These are phyloP conservation scores for Cutaneotrichosporon daszewskae DNA, from an alignment of 1,284 basidiomycete species.

Conservation along the genomic window DNA sequence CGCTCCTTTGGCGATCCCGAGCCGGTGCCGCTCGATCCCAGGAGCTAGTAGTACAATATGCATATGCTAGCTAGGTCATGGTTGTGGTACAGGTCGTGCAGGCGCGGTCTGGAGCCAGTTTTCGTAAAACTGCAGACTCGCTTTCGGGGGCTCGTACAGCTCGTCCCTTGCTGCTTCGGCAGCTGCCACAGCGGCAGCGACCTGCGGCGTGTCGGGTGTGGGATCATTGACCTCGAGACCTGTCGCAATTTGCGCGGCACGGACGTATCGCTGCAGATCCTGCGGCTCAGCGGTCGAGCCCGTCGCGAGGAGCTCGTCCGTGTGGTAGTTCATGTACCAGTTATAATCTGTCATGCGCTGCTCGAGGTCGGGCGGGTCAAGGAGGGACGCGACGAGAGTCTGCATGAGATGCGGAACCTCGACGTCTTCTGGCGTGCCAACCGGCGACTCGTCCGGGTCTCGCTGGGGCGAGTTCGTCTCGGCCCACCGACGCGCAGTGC, in stretches of 20 bases:
- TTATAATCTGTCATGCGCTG: slow-evolving; percentile 66
- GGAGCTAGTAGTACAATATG: neutral
- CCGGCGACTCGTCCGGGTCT: slow-evolving; percentile 1
- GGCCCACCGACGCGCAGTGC: slow-evolving; percentile 38
- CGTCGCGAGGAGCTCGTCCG: slow-evolving; percentile 35
- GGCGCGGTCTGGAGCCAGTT: slow-evolving; percentile 19
- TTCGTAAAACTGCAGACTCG: slow-evolving; percentile 24
- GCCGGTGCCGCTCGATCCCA: slow-evolving; percentile 7
- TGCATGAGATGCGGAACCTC: slow-evolving; percentile 46
- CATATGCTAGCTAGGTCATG: neutral
- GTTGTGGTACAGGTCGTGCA: neutral
- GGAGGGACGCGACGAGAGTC: slow-evolving; percentile 57
- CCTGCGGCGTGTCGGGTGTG: slow-evolving; percentile 1
- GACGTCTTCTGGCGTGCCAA: neutral
- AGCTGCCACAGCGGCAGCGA: neutral
- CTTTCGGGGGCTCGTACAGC: slow-evolving; percentile 16
- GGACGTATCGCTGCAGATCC: slow-evolving; percentile 47
- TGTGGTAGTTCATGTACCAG: slow-evolving; percentile 54
- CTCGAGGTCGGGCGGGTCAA: slow-evolving; percentile 54
- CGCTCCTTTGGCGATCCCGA: slow-evolving; percentile 14
- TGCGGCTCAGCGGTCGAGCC: slow-evolving; percentile 46
- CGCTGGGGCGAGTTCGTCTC: neutral
- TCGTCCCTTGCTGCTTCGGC: slow-evolving; percentile 1
- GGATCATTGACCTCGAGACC: slow-evolving; percentile 34
- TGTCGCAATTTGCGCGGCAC: slow-evolving; percentile 35